Percentiles rank a stretch among this genome's conserved stretches.
Evolutionary conservation across 306 rosid species (phyloP).

Genomic region (Cicer arietinum): DNA sequence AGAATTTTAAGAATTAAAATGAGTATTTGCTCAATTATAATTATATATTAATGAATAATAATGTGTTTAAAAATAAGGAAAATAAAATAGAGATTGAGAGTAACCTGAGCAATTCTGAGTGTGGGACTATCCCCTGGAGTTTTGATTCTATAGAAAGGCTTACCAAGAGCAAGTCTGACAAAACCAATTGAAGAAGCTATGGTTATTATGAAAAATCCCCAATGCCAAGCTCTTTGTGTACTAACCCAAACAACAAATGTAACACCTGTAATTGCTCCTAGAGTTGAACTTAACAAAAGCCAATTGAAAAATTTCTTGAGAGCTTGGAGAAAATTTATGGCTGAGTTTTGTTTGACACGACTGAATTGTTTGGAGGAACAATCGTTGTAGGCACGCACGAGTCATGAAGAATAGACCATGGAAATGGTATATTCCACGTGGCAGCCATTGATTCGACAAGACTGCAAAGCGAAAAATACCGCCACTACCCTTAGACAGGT

Average conservation of each 20-base stretch:
- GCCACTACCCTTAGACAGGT: no score
- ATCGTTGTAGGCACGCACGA: no score
- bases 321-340: no score
- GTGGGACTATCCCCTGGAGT: conserved; percentile 67
- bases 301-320: conserved; percentile 53
- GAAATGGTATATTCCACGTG: no score
- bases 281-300: conserved; percentile 64
- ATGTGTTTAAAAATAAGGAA: background rate
- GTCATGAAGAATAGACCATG: no score
- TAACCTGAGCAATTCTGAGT: conserved; percentile 63
- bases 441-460: no score
- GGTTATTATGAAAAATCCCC: conserved; percentile 74
- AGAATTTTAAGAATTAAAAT: no score
- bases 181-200: conserved; percentile 62
- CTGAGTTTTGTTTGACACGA: no score
- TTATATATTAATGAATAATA: no score
- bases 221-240: conserved; percentile 61
- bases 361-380: no score
- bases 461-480: no score
- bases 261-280: conserved; percentile 71
- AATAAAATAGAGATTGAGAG: background rate
- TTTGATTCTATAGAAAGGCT: conserved; percentile 71
- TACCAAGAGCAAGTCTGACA: conserved; percentile 64
- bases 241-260: conserved; percentile 73
- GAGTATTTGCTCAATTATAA: no score